Conservation (phyloP, 768 basidiomycete species). For the Phlebiopsis gigantea region DNA sequence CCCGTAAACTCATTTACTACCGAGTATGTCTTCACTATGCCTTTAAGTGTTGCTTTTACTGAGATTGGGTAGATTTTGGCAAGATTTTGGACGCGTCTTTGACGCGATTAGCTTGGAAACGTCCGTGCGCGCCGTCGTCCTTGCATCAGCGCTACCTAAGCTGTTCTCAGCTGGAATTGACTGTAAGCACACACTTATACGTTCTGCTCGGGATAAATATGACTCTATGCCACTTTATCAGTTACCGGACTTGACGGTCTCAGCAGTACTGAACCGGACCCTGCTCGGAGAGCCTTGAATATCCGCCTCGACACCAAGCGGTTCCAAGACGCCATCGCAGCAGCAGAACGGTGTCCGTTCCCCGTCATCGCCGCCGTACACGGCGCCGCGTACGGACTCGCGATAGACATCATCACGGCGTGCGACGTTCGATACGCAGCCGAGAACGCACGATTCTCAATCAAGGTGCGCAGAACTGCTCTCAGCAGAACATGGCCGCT, state of each 20-base stretch:
- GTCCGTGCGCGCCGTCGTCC: conserved; percentile 65
- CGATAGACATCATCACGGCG: conserved; percentile 67
- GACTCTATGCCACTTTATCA: conserved; percentile 14
- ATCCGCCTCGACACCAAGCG: conserved; percentile 41
- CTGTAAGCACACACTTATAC: conserved; percentile 34
- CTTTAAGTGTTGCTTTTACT: neutral
- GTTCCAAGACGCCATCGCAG: conserved; percentile 69
- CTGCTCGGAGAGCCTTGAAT: conserved; percentile 46
- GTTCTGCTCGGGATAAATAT: neutral
- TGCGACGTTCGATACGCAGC: conserved; percentile 81
- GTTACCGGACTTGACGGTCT: conserved; percentile 21
- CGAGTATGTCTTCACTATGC: conserved; percentile 33
- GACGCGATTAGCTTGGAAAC: conserved; percentile 44
- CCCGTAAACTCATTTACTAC: conserved; percentile 66
- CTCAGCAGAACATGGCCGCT: conserved; percentile 3
- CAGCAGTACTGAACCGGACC: conserved; percentile 31
- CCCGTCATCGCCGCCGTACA: conserved; percentile 84
- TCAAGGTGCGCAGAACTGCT: conserved; percentile 51
- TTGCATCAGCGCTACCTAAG: conserved; percentile 67
- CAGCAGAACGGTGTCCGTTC: conserved; percentile 62
- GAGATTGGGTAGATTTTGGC: conserved; percentile 57
- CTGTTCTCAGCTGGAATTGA: conserved; percentile 84
- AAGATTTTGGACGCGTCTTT: conserved; percentile 59
- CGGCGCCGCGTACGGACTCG: conserved; percentile 70
- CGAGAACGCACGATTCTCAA: conserved; percentile 53